These are phyloP conservation scores for Ophiostoma ips DNA, from an alignment of 2,329 filamentous ascomycete species.

Conservation along the genomic window DNA sequence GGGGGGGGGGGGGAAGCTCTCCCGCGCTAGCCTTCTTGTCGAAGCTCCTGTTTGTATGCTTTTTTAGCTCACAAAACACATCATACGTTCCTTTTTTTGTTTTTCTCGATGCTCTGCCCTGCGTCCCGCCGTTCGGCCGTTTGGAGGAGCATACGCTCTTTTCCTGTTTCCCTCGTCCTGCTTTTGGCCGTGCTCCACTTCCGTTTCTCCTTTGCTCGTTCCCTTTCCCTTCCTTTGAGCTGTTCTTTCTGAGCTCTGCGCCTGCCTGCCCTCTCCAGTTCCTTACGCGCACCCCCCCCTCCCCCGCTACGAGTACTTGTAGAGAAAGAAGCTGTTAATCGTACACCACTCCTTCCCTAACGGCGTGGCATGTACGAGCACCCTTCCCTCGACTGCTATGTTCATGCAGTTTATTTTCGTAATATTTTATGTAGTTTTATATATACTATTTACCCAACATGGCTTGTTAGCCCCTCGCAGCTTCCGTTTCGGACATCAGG, in stretches of 20 bases:
- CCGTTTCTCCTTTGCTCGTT: constrained; percentile 6
- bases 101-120: too few relatives aligned
- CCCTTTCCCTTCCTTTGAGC: neutral
- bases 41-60: too few relatives aligned
- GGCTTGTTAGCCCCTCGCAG: constrained; percentile 1
- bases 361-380: neutral
- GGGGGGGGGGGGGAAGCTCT: too few relatives aligned
- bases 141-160: neutral
- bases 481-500: constrained; percentile 1
- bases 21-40: too few relatives aligned
- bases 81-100: too few relatives aligned
- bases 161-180: neutral
- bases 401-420: neutral
- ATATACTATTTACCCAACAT: neutral
- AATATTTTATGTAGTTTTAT: too few relatives aligned
- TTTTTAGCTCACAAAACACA: too few relatives aligned
- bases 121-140: constrained; percentile 10
- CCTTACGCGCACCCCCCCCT: neutral
- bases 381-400: too few relatives aligned
- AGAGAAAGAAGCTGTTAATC: neutral
- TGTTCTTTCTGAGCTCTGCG: neutral
- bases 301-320: too few relatives aligned
- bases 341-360: neutral
- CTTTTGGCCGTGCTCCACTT: neutral
- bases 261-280: neutral